Conservation (phyloP, 495 filamentous ascomycete species). For the Massariosphaeria phaeospora region DNA sequence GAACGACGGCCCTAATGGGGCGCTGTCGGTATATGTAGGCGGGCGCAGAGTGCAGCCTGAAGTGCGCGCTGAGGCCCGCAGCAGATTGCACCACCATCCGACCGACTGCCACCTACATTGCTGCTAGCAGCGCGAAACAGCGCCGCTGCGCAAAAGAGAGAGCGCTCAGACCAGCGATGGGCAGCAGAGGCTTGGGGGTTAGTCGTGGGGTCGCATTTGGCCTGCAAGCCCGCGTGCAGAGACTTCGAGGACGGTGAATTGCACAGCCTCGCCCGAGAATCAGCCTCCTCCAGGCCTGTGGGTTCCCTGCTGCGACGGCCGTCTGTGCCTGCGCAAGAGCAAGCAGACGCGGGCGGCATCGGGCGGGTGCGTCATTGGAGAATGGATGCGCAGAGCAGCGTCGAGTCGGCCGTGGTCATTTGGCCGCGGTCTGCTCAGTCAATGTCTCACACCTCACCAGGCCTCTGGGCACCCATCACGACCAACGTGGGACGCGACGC, state of each 20-base stretch:
- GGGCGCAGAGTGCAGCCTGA: constrained; percentile 27
- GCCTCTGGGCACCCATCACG: background rate
- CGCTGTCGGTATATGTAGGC: constrained; percentile 16
- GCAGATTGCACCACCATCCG: background rate
- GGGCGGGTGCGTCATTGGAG: constrained; percentile 4
- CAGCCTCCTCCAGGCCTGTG: constrained; percentile 17
- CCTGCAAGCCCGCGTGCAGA: background rate
- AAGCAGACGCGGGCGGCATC: background rate
- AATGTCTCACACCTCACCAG: background rate
- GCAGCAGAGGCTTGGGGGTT: background rate
- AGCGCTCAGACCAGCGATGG: constrained; percentile 4
- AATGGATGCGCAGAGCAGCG: constrained; percentile 2
- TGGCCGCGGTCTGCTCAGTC: background rate
- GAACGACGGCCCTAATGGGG: constrained; percentile 23
- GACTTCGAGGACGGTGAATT: too few relatives aligned
- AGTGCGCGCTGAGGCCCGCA: constrained; percentile 20
- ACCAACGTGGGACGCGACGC: background rate
- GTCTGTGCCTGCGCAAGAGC: constrained; percentile 18
- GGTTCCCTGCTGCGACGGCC: constrained; percentile 15
- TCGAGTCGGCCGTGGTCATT: constrained; percentile 1
- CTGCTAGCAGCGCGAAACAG: background rate
- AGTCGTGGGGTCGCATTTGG: constrained; percentile 21
- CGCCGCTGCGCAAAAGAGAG: constrained; percentile 9
- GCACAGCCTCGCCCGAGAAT: constrained; percentile 21
- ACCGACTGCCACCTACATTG: too few relatives aligned